Base-by-base conservation (phyloP, 495 filamentous ascomycete genomes). In the Venustampulla echinocandica region DNA sequence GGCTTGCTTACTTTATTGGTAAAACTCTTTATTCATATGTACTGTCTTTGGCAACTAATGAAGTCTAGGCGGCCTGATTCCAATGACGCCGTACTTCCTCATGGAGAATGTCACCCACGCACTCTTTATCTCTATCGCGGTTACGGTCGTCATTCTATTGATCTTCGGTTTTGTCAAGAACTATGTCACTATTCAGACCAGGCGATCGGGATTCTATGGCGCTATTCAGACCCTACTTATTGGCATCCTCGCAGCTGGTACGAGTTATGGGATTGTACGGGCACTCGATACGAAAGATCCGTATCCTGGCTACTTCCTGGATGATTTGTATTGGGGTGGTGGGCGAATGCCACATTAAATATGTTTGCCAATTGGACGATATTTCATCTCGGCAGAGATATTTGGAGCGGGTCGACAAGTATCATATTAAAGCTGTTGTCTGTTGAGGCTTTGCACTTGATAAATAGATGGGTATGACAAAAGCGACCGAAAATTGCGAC, bases 1-100 rank as follows among this genome's bases (percentile, higher is more conserved):
- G 68, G 0, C 20, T 71, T 6, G 60, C 68, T 19, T 79, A 79
- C 53, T 73, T 79, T 28, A 50, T 77, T 9, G 72, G 66, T 69
- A 51, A 32, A n/a, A n/a, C n/a, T n/a, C n/a, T n/a, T n/a, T n/a
- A n/a, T n/a, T n/a, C n/a, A n/a, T n/a, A n/a, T n/a, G n/a, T n/a
- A n/a, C n/a, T n/a, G n/a, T n/a, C n/a, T n/a, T n/a, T n/a, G n/a
- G n/a, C 22, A 19, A 10, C 23, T 19, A 42, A 48, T 30, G 28
- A 19, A 36, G 21, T 34, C 23, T 38, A 66, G 69, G 76, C 36
- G 76, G 76, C 1, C 58, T 79, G 19, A 58, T 78, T 4, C 76
- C 76, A 0, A 71, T 79, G 71, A 62, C 75, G 28, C 76, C 76
- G 1, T 79, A 80, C 48, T 79, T 79, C 46, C 63, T 63, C 27